phyloP scores from a whole-genome alignment of 2,329 filamentous ascomycete genomes.

The Chrysosporium queenslandicum region DNA sequence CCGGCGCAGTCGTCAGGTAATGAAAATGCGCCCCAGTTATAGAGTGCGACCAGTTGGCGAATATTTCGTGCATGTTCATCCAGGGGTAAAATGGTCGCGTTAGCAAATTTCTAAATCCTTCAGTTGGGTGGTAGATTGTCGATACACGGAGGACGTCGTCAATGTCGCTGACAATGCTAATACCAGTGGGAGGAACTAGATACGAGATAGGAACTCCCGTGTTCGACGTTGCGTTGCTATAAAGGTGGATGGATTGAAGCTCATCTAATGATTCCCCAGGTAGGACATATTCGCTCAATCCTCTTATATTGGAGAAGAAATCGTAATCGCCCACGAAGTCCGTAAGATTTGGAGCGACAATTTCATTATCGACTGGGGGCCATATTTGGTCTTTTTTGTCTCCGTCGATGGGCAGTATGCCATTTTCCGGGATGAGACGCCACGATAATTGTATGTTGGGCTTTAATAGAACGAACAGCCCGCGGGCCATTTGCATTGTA shows the following conservation, averaged over 20 bases:
- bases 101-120: constrained; percentile 68
- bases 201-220: constrained; percentile 61
- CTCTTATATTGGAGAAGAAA: constrained; percentile 54
- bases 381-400: constrained; percentile 44
- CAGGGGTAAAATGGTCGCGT: constrained; percentile 59
- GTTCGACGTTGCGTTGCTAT: constrained; percentile 49
- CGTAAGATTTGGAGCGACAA: constrained; percentile 56
- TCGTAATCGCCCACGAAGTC: constrained; percentile 63
- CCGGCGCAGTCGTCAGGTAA: constrained; percentile 70
- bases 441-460: constrained; percentile 9
- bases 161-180: constrained; percentile 67
- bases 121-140: constrained; percentile 65
- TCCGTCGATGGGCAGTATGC: constrained; percentile 51
- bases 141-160: constrained; percentile 73
- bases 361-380: constrained; percentile 51
- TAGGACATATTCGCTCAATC: constrained; percentile 44
- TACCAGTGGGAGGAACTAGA: constrained; percentile 58
- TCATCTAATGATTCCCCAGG: constrained; percentile 54
- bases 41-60: constrained; percentile 61
- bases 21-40: constrained; percentile 65
- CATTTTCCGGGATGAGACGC: constrained; percentile 21
- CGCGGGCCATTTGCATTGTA: constrained; percentile 61
- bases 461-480: constrained; percentile 69
- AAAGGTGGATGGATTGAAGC: constrained; percentile 60
- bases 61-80: constrained; percentile 72